Evolutionary conservation across 169 alveolate genomes (phyloP), one percentile per base, ranked within the genome.

Genomic region (Neospora caninum): DNA sequence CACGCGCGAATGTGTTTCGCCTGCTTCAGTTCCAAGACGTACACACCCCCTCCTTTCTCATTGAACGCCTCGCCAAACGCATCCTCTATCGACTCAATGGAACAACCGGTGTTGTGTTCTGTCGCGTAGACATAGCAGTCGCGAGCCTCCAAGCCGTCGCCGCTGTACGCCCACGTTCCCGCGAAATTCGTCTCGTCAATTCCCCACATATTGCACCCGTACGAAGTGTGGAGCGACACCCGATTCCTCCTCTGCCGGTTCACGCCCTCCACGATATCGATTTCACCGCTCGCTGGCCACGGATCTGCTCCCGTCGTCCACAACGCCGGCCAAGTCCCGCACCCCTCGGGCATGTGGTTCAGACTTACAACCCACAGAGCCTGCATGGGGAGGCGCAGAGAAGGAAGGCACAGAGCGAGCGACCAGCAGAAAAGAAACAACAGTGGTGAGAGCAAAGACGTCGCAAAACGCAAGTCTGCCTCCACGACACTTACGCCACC

Each of bases 241-340:
- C 82, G 94, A 1, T 88, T 88, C 34, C 54, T 78, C 18, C 34
- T 41, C 70, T 80, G 86, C 36, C 27, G 4, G 42, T 92, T 92
- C 39, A 88, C 94, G n/a, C 94, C 94, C 41, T 92, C 94, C 20
- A 80, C 41, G 43, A 92, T 36, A 64, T 92, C 94, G 27, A 92
- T 82, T n/a, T 92, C 94, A 29, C 94, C 94, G 18, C 82, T 80
- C 20, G 64, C 94, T 10, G 94, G 94, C 94, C 94, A 80, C 58
- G 94, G 94, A n/a, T 80, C 91, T 80, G 91, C 64, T 38, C 94
- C 94, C 70, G 58, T 70, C 22, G 91, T 92, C 94, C 94, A 92
- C 69, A 38, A 64, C 38, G 94, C 94, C 16, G 94, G 94, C 91
- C 91, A 92, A 4, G 91, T 82, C 34, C 91, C 91, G 41, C 94